Percentiles rank a stretch among this genome's conserved stretches.
phyloP scores from a whole-genome alignment of 2,329 filamentous ascomycete species.

The Colletotrichum abscissum region DNA sequence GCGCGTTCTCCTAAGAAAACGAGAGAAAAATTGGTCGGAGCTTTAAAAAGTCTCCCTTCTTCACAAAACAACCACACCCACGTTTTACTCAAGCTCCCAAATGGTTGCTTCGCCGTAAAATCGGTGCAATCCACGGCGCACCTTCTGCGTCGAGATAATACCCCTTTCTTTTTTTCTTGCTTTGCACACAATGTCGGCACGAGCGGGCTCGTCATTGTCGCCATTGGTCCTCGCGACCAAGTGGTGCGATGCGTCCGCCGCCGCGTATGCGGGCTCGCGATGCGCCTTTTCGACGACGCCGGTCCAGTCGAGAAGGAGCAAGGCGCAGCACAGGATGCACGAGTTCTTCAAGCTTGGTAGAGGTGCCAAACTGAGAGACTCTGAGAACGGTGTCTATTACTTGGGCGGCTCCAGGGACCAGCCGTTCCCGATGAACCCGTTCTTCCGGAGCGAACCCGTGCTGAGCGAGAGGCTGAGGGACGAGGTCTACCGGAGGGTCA shows the following conservation, averaged over 20 bases:
- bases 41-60: background rate
- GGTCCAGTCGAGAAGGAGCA: conserved; percentile 50
- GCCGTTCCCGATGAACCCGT: conserved; percentile 80
- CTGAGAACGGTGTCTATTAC: conserved; percentile 43
- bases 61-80: background rate
- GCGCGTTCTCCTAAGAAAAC: conserved; percentile 17
- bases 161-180: background rate
- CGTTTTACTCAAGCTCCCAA: background rate
- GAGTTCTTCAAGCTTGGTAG: conserved; percentile 44
- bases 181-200: conserved; percentile 13
- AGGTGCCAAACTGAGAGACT: background rate
- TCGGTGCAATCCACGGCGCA: conserved; percentile 11
- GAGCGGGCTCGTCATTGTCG: conserved; percentile 27
- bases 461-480: conserved; percentile 79
- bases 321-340: conserved; percentile 50
- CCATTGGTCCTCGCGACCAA: conserved; percentile 25
- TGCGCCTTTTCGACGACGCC: conserved; percentile 54
- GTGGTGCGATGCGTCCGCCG: conserved; percentile 16
- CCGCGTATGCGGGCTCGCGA: conserved; percentile 1
- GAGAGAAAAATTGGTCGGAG: conserved; percentile 12
- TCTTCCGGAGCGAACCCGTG: conserved; percentile 78
- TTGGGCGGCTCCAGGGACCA: conserved; percentile 51
- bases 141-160: conserved; percentile 16
- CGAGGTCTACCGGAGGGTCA: conserved; percentile 78
- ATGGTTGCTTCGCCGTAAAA: conserved; percentile 23